Conservation (phyloP, 2,329 filamentous ascomycete genomes). For the Calonectria pseudoturangicola region DNA sequence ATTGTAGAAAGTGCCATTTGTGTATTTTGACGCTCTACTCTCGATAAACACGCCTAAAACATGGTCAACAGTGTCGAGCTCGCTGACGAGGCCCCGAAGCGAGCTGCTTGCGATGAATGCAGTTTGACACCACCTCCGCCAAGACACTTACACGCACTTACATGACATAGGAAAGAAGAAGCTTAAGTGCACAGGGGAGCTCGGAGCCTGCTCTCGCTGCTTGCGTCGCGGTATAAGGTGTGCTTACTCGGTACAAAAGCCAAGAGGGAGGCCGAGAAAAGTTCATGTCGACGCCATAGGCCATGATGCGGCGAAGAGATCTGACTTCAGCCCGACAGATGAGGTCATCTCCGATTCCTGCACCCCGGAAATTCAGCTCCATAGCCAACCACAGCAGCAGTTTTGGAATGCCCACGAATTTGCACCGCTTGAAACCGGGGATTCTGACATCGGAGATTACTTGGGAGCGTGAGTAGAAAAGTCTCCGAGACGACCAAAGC, state of each 20-base stretch:
- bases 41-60: not conserved
- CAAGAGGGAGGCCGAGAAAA: slow-evolving; percentile 1
- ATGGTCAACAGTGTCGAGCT: not conserved
- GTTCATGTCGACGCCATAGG: not conserved
- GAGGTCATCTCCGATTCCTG: not conserved
- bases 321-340: not conserved
- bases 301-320: not conserved
- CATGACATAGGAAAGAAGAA: not conserved
- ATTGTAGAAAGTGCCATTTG: not conserved
- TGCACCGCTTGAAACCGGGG: not conserved
- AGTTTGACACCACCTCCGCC: not conserved
- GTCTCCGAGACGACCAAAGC: not conserved
- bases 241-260: not conserved
- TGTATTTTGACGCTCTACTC: not conserved
- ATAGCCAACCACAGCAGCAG: not conserved
- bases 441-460: slow-evolving; percentile 8
- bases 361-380: not conserved
- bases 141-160: not conserved
- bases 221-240: not conserved
- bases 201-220: not conserved
- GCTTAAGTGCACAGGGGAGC: not conserved
- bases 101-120: slow-evolving; percentile 10
- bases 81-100: not conserved
- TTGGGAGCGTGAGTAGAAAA: slow-evolving; percentile 4
- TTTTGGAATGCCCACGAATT: not conserved